Conservation (phyloP, 116 monocot species). For the Iris pallida region DNA sequence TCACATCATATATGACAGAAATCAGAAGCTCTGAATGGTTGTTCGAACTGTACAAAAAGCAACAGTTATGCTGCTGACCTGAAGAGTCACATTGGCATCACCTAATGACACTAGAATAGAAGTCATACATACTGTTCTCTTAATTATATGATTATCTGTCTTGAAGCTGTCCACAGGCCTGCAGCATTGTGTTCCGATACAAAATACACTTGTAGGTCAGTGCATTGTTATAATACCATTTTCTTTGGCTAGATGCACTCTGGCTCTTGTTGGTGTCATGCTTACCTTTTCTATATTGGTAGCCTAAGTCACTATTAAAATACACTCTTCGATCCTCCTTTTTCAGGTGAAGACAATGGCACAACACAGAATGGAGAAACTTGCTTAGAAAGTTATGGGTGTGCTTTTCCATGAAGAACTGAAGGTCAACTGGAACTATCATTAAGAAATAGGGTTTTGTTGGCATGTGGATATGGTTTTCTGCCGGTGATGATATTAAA, state of each 20-base stretch:
- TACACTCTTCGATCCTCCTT: not conserved
- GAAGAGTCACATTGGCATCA: no score
- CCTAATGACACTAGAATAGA: no score
- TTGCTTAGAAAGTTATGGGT: not conserved
- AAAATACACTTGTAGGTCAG: not conserved
- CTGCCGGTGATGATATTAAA: not conserved
- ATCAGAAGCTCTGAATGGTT: no score
- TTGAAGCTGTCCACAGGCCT: not conserved
- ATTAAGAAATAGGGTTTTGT: not conserved
- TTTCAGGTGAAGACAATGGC: not conserved
- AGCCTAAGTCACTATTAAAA: not conserved
- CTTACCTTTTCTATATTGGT: not conserved
- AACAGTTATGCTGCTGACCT: no score
- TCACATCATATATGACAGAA: no score
- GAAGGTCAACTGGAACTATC: not conserved
- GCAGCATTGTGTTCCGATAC: not conserved
- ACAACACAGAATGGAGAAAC: not conserved
- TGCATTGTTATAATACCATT: not conserved
- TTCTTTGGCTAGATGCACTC: not conserved
- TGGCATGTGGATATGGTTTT: not conserved
- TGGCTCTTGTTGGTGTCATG: not conserved
- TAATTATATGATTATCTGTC: no score
- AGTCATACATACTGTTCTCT: no score
- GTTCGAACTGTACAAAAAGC: no score
- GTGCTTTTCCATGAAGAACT: not conserved